Base-by-base conservation (phyloP, 805 yeast genomes). In the Aciculoconidium aculeatum region DNA sequence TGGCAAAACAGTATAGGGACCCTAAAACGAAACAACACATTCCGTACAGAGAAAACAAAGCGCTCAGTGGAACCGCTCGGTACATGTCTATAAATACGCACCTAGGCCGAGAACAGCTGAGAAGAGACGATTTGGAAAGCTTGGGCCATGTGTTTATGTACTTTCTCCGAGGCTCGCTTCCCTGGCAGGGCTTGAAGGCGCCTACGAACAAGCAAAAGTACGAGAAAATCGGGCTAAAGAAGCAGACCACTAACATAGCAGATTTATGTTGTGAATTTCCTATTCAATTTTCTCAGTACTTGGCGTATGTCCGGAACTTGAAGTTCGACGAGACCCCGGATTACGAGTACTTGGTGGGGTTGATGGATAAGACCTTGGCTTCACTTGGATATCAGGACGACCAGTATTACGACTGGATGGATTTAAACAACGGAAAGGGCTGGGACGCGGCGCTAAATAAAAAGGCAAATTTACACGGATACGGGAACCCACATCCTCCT, bases 101-200 rank as follows among this genome's bases (percentile, higher is more conserved):
- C 60, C 65, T 92, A 47, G 98, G 98, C 27, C 77, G 96, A 48
- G 98, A 92, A 58, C 98, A 92, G 65, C 78, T 85, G 48, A 79
- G 98, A 54, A 73, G 98, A 48, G 98, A 92, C 52, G 98, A 92
- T 60, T 72, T 92, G 51, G 98, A 92, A 64, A 85, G 95, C 32
- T 69, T 92, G 51, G 98, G 96, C 18, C 96, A 92, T 57, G 98
- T 92, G 6, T 86, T 92, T 51, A 83, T 92, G 67, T 92, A 92
- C 61, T 92, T 92, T 58, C 60, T 90, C 42, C 75, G 94, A 46
- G 98, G 98, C 25, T 84, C 85, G 35, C 67, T 92, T 49, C 98
- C 98, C 39, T 92, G 98, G 98, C 98, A 92, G 66, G 98, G 98
- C 15, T 70, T 92, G 44, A 90, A 92, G 58, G 98, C 98, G 5